Conservation (phyloP, 2,329 filamentous ascomycete species). For the Aureobasidium mangrovei region DNA sequence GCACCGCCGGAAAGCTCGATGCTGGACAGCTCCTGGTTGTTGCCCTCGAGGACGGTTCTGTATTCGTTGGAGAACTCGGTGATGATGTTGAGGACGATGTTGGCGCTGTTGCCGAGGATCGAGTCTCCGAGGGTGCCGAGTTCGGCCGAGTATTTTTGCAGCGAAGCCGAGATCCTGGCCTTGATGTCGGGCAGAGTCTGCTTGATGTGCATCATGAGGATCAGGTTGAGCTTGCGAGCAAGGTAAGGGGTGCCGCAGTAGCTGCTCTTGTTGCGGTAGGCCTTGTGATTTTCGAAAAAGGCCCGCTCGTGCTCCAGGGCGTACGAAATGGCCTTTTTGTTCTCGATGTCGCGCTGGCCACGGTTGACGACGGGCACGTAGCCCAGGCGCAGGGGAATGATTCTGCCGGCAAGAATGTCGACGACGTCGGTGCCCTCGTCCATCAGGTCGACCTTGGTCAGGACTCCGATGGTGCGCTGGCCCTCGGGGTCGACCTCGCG, state of each 20-base stretch:
- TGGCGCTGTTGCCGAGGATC: constrained; percentile 89
- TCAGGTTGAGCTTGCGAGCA: constrained; percentile 92
- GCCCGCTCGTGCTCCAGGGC: constrained; percentile 90
- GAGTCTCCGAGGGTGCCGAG: constrained; percentile 79
- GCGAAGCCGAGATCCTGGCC: constrained; percentile 83
- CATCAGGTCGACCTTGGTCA: constrained; percentile 99
- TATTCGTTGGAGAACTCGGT: constrained; percentile 98
- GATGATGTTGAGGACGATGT: constrained; percentile 97
- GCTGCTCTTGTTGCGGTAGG: constrained; percentile 94
- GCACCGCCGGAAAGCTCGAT: constrained; percentile 91
- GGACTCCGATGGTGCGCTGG: constrained; percentile 93
- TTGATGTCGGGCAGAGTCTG: constrained; percentile 98
- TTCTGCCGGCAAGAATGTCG: constrained; percentile 93
- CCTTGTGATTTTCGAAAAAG: constrained; percentile 98
- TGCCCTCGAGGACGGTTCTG: constrained; percentile 89
- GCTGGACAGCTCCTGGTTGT: constrained; percentile 92
- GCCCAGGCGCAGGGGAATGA: constrained; percentile 87
- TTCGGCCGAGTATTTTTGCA: constrained; percentile 84
- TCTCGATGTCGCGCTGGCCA: constrained; percentile 96
- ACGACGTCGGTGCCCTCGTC: constrained; percentile 97
- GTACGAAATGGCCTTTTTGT: constrained; percentile 86
- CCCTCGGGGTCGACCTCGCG: constrained; percentile 95
- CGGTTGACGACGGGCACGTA: constrained; percentile 98
- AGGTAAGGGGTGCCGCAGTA: constrained; percentile 98
- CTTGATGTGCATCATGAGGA: constrained; percentile 99